Percentiles rank a stretch among this genome's conserved stretches.
phyloP scores from a whole-genome alignment of 2,329 filamentous ascomycete genomes.

The Hypomyces rosellus region DNA sequence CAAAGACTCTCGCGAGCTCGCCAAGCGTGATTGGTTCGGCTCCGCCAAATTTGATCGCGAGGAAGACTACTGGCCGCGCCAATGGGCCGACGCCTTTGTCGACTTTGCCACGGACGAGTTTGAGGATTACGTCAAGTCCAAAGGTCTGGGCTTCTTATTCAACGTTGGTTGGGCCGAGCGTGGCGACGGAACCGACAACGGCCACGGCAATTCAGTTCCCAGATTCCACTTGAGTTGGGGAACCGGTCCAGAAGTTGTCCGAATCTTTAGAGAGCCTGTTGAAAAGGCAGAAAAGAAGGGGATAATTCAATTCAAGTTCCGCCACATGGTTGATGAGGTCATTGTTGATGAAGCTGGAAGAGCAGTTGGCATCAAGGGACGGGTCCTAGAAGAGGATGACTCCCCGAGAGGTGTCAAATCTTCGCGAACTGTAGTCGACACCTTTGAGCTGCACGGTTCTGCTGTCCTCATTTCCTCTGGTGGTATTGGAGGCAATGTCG shows the following conservation, averaged over 20 bases:
- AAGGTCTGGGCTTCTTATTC: constrained; percentile 45
- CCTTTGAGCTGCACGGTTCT: constrained; percentile 48
- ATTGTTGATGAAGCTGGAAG: constrained; percentile 47
- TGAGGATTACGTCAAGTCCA: constrained; percentile 49
- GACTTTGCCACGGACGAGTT: constrained; percentile 54
- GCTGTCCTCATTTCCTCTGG: constrained; percentile 51
- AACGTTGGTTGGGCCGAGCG: constrained; percentile 58
- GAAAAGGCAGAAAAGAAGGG: constrained; percentile 45
- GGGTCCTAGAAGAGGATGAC: constrained; percentile 46
- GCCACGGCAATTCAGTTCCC: constrained; percentile 57
- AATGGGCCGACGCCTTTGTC: constrained; percentile 59
- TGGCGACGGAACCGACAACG: constrained; percentile 47
- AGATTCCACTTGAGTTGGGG: constrained; percentile 59
- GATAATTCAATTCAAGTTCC: constrained; percentile 48
- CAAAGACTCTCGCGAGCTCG: constrained; percentile 50
- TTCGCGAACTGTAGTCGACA: constrained; percentile 39
- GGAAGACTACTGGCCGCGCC: constrained; percentile 52
- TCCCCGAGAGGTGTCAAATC: constrained; percentile 46
- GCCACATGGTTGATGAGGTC: constrained; percentile 52
- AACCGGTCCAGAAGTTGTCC: constrained; percentile 53
- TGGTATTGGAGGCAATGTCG: constrained; percentile 57
- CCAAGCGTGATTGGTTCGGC: constrained; percentile 53
- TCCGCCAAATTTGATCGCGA: constrained; percentile 54
- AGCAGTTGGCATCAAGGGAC: constrained; percentile 47
- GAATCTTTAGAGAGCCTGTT: constrained; percentile 52